Evolutionary conservation across 306 rosid species (phyloP), one percentile per base, ranked within the genome.

Genomic region (Canavalia ensiformis): DNA sequence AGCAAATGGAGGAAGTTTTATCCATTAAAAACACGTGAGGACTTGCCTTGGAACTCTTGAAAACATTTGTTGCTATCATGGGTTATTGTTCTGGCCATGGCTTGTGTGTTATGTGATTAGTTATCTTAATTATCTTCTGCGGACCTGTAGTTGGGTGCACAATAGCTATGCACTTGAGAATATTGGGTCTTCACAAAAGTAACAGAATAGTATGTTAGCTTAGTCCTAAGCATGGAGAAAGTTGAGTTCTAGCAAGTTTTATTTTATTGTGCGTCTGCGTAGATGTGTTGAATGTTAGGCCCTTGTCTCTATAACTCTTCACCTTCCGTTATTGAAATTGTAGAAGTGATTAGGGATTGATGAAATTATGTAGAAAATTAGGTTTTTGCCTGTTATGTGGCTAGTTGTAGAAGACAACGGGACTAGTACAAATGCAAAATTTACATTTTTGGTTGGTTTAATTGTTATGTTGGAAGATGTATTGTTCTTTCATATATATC

Each of bases 1-100:
- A 81, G 86, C 97, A 87, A 35, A 90, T 87, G 99, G 98, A 95
- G 68, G 99, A 95, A 68, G 97, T 91, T 70, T 58, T 95, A 46
- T 52, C 98, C 9, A 95, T 95, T 29, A 95, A 89, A 78, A 95
- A 93, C 84, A 83, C 97, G 99, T 91, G 70, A 88, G 96, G 70
- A 45, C 29, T 4, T 2, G 45, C 37, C 2, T 2, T 8, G 8
- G n/a, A 47, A n/a, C 31, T 79, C 37, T 77, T 71, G 49, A 3
- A 39, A 18, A 37, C 44, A 31, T 55, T 52, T 54, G 42, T 31
- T 70, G 57, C 52, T 10, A 10, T 35, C 33, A 8, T 86, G 54
- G 56, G 42, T 49, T 29, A 4, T 8, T 59, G 47, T 68, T 59
- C 49, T 82, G 63, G 49, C 34, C 31, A 35, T 34, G 54, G 45